Conservation (phyloP, 129 eudicot genomes). For the Centaurea solstitialis region DNA sequence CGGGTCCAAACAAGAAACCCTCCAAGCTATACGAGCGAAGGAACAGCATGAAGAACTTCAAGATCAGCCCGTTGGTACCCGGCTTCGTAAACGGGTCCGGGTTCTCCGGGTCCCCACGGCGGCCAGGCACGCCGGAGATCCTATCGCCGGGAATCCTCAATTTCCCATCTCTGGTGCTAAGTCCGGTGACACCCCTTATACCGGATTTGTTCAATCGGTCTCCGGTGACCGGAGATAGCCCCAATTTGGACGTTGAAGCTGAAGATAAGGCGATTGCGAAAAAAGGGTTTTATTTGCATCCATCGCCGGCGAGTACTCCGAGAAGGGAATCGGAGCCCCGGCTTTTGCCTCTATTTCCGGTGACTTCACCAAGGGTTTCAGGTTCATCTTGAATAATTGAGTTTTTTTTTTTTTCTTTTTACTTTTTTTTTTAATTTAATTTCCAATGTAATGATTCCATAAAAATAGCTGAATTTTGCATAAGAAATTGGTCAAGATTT, state of each 20-base stretch:
- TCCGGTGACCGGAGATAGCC: slow-evolving; percentile 26
- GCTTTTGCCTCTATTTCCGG: slow-evolving; percentile 79
- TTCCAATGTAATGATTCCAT: slow-evolving; percentile 31
- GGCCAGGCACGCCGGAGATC: slow-evolving; percentile 58
- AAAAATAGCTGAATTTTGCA: slow-evolving; percentile 29
- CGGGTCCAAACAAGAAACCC: slow-evolving; percentile 53
- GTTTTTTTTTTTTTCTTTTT: slow-evolving; percentile 15
- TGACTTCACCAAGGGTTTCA: slow-evolving; percentile 73
- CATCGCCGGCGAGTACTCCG: slow-evolving; percentile 80
- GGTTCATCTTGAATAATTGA: slow-evolving; percentile 62
- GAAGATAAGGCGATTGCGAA: slow-evolving; percentile 74
- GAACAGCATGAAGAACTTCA: slow-evolving; percentile 64
- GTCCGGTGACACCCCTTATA: slow-evolving; percentile 93
- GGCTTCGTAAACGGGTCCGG: slow-evolving; percentile 38
- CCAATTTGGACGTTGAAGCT: slow-evolving; percentile 43
- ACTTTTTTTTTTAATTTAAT: slow-evolving; percentile 6
- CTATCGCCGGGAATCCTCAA: slow-evolving; percentile 76
- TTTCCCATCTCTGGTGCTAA: slow-evolving; percentile 71
- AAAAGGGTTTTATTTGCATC: slow-evolving; percentile 80
- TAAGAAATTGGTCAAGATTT: slow-evolving; percentile 29
- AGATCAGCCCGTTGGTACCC: slow-evolving; percentile 64
- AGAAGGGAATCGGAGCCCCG: slow-evolving; percentile 83
- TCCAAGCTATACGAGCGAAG: slow-evolving; percentile 80
- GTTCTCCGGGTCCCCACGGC: slow-evolving; percentile 52
- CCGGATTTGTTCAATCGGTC: slow-evolving; percentile 84